Percentiles rank a stretch among this genome's conserved stretches.
Conservation (phyloP, 768 basidiomycete species). For the Coprinopsis sp. region DNA sequence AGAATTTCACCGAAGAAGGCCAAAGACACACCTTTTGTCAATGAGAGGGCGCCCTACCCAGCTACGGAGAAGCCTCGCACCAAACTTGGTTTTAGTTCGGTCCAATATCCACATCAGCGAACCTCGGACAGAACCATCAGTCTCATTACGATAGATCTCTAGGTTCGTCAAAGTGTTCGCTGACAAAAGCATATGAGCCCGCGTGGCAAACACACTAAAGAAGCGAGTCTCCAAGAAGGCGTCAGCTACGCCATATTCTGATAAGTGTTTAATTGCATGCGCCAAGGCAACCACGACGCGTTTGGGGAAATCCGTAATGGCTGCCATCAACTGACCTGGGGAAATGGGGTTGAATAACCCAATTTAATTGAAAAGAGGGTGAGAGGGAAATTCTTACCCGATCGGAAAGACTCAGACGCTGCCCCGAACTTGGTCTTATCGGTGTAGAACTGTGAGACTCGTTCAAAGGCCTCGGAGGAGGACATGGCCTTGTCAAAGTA, state of each 20-base stretch:
- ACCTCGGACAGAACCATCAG: slow-evolving; percentile 67
- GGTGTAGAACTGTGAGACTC: slow-evolving; percentile 62
- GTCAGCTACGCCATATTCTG: slow-evolving; percentile 71
- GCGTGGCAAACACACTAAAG: slow-evolving; percentile 73
- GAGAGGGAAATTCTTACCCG: slow-evolving; percentile 30
- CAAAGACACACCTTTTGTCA: slow-evolving; percentile 50
- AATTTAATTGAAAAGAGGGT: background rate
- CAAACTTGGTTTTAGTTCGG: slow-evolving; percentile 84
- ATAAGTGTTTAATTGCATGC: slow-evolving; percentile 65
- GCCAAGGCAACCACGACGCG: slow-evolving; percentile 69
- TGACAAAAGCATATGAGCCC: slow-evolving; percentile 81
- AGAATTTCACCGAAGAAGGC: background rate
- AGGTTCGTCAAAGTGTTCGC: slow-evolving; percentile 85
- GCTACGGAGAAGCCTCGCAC: slow-evolving; percentile 70
- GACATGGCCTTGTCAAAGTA: slow-evolving; percentile 47
- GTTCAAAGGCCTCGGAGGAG: slow-evolving; percentile 67
- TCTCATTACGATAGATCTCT: slow-evolving; percentile 92
- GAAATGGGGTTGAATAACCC: slow-evolving; percentile 1
- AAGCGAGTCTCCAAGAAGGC: slow-evolving; percentile 73
- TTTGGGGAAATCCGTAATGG: slow-evolving; percentile 62
- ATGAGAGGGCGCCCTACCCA: slow-evolving; percentile 89
- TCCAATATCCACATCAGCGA: slow-evolving; percentile 85
- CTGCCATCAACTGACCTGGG: slow-evolving; percentile 58
- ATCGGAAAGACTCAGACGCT: slow-evolving; percentile 41
- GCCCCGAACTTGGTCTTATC: slow-evolving; percentile 36